Percentiles rank a stretch among this genome's conserved stretches.
Conservation (phyloP, 2,329 filamentous ascomycete species). For the Xylariaceae sp. region DNA sequence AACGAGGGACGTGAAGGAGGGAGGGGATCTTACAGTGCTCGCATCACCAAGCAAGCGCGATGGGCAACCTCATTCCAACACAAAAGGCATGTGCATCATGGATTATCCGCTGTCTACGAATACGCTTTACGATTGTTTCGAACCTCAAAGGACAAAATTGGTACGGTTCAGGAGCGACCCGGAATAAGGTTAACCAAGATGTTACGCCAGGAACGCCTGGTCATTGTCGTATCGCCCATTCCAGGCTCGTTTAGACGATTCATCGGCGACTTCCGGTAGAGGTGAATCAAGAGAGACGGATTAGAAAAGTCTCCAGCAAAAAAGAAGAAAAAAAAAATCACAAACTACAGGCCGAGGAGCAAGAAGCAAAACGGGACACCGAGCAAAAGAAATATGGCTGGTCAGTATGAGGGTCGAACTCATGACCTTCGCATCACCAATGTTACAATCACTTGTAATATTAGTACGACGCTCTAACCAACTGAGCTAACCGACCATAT, state of each 20-base stretch:
- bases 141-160: neutral
- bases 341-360: neutral
- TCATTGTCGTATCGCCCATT: no score
- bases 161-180: neutral
- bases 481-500: conserved; percentile 2
- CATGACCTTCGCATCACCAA: conserved; percentile 12
- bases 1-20: neutral
- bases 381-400: neutral
- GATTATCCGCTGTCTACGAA: neutral
- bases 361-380: neutral
- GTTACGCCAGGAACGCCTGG: no score
- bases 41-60: neutral
- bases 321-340: neutral
- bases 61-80: no score
- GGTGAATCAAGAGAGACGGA: no score
- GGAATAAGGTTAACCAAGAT: no score
- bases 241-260: no score
- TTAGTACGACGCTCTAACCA: conserved; percentile 13
- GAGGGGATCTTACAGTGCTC: neutral
- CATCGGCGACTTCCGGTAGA: no score
- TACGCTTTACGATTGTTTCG: neutral
- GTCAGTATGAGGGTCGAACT: conserved; percentile 10
- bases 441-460: conserved; percentile 2
- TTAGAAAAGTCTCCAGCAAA: neutral
- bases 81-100: no score